Conservation (phyloP, 495 filamentous ascomycete species). For the Penicillium turbatum region DNA sequence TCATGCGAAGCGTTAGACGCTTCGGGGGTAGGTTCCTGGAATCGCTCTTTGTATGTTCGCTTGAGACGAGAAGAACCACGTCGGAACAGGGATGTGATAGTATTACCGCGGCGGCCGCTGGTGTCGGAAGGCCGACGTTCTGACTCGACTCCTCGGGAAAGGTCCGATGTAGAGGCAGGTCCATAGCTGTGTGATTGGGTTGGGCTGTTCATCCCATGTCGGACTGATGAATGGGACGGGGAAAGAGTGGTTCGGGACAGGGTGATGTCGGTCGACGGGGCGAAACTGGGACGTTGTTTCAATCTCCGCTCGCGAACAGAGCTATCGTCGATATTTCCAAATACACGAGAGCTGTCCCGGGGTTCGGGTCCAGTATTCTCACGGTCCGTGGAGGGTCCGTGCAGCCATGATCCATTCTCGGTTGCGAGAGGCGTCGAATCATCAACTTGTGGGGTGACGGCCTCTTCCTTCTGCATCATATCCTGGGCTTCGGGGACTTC, state of each 20-base stretch:
- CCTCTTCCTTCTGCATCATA: not conserved
- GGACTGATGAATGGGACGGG: slow-evolving; percentile 51
- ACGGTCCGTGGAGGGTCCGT: slow-evolving; percentile 27
- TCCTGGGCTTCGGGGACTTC: slow-evolving; percentile 2
- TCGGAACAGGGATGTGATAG: slow-evolving; percentile 69
- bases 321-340: slow-evolving; percentile 37
- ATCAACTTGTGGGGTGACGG: not conserved
- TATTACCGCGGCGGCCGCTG: slow-evolving; percentile 38
- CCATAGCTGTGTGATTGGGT: slow-evolving; percentile 54
- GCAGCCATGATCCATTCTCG: slow-evolving; percentile 33
- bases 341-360: slow-evolving; percentile 33
- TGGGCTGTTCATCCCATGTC: slow-evolving; percentile 47
- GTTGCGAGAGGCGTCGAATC: slow-evolving; percentile 8
- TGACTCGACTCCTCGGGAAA: slow-evolving; percentile 37
- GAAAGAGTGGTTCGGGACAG: slow-evolving; percentile 55
- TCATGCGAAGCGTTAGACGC: slow-evolving; percentile 87
- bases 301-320: slow-evolving; percentile 35
- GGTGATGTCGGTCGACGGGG: slow-evolving; percentile 39
- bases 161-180: slow-evolving; percentile 44
- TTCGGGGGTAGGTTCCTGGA: slow-evolving; percentile 46
- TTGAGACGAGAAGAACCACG: slow-evolving; percentile 58
- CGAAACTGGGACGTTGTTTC: slow-evolving; percentile 32
- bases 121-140: slow-evolving; percentile 47
- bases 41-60: slow-evolving; percentile 54
- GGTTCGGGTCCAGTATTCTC: slow-evolving; percentile 25